These are phyloP conservation scores for Strobilomyces echinocephalus DNA, from an alignment of 768 basidiomycete species.

Conservation along the genomic window DNA sequence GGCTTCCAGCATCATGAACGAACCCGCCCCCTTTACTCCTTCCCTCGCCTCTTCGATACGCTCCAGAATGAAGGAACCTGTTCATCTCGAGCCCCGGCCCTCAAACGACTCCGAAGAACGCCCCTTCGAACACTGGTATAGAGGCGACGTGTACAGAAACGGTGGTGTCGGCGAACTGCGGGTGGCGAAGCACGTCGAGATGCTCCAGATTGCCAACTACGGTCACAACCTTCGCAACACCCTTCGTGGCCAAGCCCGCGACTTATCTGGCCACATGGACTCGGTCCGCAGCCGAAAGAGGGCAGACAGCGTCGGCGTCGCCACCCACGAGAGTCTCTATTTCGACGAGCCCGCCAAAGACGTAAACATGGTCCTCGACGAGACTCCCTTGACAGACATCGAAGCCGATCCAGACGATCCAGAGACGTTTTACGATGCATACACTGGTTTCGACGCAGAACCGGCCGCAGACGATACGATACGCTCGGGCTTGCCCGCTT, in stretches of 20 bases:
- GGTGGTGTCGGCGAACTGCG: conserved; percentile 84
- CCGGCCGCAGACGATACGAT: conserved; percentile 18
- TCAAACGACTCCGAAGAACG: conserved; percentile 77
- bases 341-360: conserved; percentile 51
- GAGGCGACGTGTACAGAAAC: conserved; percentile 80
- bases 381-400: conserved; percentile 69
- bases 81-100: conserved; percentile 38
- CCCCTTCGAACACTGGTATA: conserved; percentile 88
- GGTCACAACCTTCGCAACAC: conserved; percentile 53
- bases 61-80: conserved; percentile 31
- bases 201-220: conserved; percentile 85
- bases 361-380: conserved; percentile 63
- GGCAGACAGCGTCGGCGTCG: conserved; percentile 61
- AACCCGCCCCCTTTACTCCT: conserved; percentile 57
- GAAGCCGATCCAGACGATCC: conserved; percentile 48
- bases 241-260: conserved; percentile 23
- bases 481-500: conserved; percentile 14
- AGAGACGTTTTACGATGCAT: conserved; percentile 41
- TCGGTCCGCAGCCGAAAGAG: conserved; percentile 43
- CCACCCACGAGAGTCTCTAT: conserved; percentile 58
- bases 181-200: conserved; percentile 70
- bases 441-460: conserved; percentile 16
- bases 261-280: conserved; percentile 21
- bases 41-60: conserved; percentile 43
- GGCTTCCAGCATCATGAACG: conserved; percentile 52